These are phyloP conservation scores for Umbelopsis ramanniana DNA, from an alignment of 192 early-diverging fungal genomes.

Conservation along the genomic window DNA sequence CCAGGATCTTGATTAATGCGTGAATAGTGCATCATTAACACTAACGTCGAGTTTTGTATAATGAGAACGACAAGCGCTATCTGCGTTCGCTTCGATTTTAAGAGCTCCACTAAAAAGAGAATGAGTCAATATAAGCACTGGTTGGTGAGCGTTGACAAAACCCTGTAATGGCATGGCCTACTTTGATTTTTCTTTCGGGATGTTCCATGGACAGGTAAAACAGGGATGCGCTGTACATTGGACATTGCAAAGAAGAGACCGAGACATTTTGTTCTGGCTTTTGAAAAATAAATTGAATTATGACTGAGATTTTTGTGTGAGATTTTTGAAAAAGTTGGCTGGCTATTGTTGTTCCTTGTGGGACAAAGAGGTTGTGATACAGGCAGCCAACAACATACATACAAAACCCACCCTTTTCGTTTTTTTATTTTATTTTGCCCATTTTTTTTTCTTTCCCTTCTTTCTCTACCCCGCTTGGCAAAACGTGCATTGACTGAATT, in stretches of 20 bases:
- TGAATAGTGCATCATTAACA: slow-evolving; percentile 63
- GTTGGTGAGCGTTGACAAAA: slow-evolving; percentile 8
- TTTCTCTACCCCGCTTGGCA: slow-evolving; percentile 17
- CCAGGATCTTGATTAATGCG: slow-evolving; percentile 34
- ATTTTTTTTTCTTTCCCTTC: slow-evolving; percentile 1
- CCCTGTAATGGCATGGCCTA: neutral
- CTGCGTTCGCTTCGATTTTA: neutral
- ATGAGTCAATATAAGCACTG: neutral
- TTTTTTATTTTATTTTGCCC: neutral
- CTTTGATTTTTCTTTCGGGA: slow-evolving; percentile 1
- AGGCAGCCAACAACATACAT: neutral
- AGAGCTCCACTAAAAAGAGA: neutral
- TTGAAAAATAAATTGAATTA: slow-evolving; percentile 6
- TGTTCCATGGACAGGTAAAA: slow-evolving; percentile 15
- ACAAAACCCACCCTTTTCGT: neutral
- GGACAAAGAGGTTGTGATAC: slow-evolving; percentile 22
- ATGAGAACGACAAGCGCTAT: slow-evolving; percentile 51
- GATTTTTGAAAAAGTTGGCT: neutral
- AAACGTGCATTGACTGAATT: neutral
- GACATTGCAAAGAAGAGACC: slow-evolving; percentile 1
- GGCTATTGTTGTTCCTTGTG: slow-evolving; percentile 2
- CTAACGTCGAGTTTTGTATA: slow-evolving; percentile 55
- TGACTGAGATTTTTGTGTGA: neutral
- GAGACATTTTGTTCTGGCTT: neutral
- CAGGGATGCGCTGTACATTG: neutral